Base-by-base conservation (phyloP, 2,329 filamentous ascomycete genomes). In the Cladosporium sp. region DNA sequence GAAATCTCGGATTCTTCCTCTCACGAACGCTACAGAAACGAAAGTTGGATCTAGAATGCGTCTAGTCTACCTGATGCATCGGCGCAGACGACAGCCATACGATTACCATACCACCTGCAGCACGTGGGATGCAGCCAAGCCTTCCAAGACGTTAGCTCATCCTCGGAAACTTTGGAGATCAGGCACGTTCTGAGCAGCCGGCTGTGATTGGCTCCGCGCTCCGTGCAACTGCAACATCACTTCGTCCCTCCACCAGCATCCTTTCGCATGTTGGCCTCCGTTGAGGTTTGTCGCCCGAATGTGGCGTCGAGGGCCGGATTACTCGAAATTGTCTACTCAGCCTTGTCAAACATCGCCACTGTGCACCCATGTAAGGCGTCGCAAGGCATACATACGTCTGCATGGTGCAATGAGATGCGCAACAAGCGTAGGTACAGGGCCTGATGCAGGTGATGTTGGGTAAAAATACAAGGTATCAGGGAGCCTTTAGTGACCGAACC, bases 141-240 rank as follows among this genome's bases (percentile, higher is more conserved):
- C 8, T 2, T 34, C 30, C 25, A 25, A 34, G 30, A 12, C 30
- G 5, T 34, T 34, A 34, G 30, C 30, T 34, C 30, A 12, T 11
- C 8, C 22, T 7, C 20, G 43, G 43, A 47, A n/a, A 47, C 19
- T 34, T 51, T 22, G 19, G 4, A 30, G 34, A 14, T 17, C 12
- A 9, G 19, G 17, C 36, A 39, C 49, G 49, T 51, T 20, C 20
- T 34, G 7, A 12, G 30, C 11, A n/a, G 19, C 9, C 38, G 51
- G 9, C 30, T 34, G 22, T 36, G 22, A 55, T 55, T 55, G 51
- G 51, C 17, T 6, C 20, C 34, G 22, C 37, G 12, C 9, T 20
- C 11, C 6, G 30, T 25, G 51, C 25, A 36, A 55, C 51, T 25
- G 38, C 25, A 36, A 55, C 51, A 17, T 55, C 51, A 55, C 51